Percentiles rank a stretch among this genome's conserved stretches.
phyloP scores from a whole-genome alignment of 208 protist genomes.

The Trypanosoma melophagium region DNA sequence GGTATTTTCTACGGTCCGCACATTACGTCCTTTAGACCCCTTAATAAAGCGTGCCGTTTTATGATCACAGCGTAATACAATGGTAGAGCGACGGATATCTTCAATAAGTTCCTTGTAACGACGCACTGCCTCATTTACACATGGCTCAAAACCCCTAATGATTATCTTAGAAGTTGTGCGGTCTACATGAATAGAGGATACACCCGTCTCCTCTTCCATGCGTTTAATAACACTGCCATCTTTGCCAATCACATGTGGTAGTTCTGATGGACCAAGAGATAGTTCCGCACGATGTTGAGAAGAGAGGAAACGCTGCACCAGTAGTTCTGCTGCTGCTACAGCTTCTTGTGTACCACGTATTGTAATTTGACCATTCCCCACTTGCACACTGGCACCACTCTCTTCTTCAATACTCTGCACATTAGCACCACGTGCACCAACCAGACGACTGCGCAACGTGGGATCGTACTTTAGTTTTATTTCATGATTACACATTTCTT shows the following conservation, averaged over 20 bases:
- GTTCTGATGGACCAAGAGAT: slow-evolving; percentile 12
- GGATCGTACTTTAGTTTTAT: slow-evolving; percentile 25
- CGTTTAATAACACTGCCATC: slow-evolving; percentile 40
- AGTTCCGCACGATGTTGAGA: slow-evolving; percentile 31
- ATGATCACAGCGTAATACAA: slow-evolving; percentile 37
- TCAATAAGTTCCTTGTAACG: slow-evolving; percentile 37
- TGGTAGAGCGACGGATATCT: slow-evolving; percentile 20
- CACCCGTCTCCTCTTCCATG: slow-evolving; percentile 38
- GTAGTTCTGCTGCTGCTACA: slow-evolving; percentile 21
- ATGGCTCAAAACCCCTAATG: slow-evolving; percentile 24
- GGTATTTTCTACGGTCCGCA: slow-evolving; percentile 37
- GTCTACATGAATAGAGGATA: slow-evolving; percentile 37
- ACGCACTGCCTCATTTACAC: slow-evolving; percentile 34
- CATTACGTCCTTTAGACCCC: slow-evolving; percentile 31
- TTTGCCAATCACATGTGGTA: slow-evolving; percentile 42
- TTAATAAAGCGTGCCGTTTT: slow-evolving; percentile 32
- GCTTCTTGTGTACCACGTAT: slow-evolving; percentile 34
- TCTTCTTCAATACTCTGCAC: slow-evolving; percentile 40
- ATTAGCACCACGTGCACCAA: slow-evolving; percentile 44
- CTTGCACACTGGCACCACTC: slow-evolving; percentile 41
- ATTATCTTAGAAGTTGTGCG: slow-evolving; percentile 23
- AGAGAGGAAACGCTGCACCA: slow-evolving; percentile 33
- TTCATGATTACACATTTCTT: slow-evolving; percentile 26
- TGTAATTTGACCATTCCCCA: slow-evolving; percentile 27
- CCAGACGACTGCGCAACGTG: slow-evolving; percentile 27